phyloP scores from a whole-genome alignment of 768 basidiomycete genomes.

The Rhizopogon rudus region DNA sequence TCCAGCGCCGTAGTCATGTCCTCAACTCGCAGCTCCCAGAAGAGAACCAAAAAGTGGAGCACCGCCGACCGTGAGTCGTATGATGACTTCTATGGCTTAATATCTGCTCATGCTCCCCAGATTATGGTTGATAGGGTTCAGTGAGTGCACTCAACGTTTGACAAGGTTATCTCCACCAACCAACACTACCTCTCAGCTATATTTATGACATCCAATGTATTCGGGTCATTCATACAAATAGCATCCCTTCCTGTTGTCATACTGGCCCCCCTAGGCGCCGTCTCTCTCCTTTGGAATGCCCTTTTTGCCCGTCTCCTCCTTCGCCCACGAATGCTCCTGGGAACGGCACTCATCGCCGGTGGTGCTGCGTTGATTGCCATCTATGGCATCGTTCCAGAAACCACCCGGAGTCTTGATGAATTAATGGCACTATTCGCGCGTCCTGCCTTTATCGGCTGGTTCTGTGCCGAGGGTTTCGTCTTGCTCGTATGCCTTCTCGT shows the following conservation, averaged over 20 bases:
- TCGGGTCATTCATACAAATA: conserved; percentile 88
- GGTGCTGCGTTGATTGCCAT: conserved; percentile 87
- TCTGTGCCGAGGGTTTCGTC: conserved; percentile 60
- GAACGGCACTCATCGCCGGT: conserved; percentile 81
- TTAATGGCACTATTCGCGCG: conserved; percentile 72
- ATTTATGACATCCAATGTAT: conserved; percentile 84
- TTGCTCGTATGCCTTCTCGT: conserved; percentile 56
- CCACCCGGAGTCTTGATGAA: conserved; percentile 81
- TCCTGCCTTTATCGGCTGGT: conserved; percentile 76
- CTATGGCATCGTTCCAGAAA: conserved; percentile 90
- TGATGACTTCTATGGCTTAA: neutral
- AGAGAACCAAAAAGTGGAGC: conserved; percentile 59
- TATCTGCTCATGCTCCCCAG: conserved; percentile 30
- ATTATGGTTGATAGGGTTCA: conserved; percentile 84
- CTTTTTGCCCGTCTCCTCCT: conserved; percentile 83
- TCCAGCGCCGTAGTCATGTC: conserved; percentile 92
- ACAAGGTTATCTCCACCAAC: neutral
- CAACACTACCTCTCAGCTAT: conserved; percentile 34
- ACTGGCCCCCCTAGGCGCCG: conserved; percentile 88
- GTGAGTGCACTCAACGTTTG: conserved; percentile 22
- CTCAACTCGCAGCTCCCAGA: conserved; percentile 71
- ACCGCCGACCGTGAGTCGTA: conserved; percentile 70
- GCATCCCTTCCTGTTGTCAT: conserved; percentile 93
- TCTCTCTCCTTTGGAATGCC: conserved; percentile 92
- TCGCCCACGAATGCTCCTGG: conserved; percentile 79